Evolutionary conservation across 139 green algal species (phyloP), one percentile per base, ranked within the genome.

Genomic region (Mesotaenium endlicherianum): DNA sequence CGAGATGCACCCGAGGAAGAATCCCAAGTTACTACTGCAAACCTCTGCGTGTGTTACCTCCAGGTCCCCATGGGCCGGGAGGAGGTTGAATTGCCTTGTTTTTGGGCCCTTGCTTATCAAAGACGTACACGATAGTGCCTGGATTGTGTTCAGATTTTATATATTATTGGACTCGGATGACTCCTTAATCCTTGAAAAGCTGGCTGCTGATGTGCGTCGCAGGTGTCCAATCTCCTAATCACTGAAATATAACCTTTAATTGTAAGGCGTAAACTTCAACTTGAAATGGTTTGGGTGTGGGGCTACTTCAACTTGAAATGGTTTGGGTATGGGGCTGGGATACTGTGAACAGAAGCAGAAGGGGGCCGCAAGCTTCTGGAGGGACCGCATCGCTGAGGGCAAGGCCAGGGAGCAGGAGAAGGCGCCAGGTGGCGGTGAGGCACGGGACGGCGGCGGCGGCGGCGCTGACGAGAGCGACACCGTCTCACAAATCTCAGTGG

Each of bases 341-440:
- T n/a, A n/a, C n/a, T n/a, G n/a, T n/a, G n/a, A n/a, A 38, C 60
- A 72, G 60, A 72, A 72, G 43, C 36, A 38, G 8, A 72, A 72
- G 5, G 8, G 36, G 6, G 60, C 36, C 41, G 43, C 41, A 11
- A 36, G 11, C 41, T 72, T 72, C 43, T 72, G 60, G 60, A 72
- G 11, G 5, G 60, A 72, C 5, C 60, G 60, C 43, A 6, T 72
- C 43, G 6, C 60, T 47, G 60, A 72, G 8, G 5, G 6, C 6
- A 72, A 72, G 60, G 5, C 20, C 36, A 36, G 11, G 11, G 6
- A 14, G 8, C 11, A 6, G 43, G 60, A 47, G 60, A 72, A 72
- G 60, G 6, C 17, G 53, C 26, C 53, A 72, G 43, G n/a, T 72
- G 60, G 11, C 36, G 11, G 8, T 38, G 60, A 72, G 60, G 11